Percentiles rank a stretch among this genome's conserved stretches.
Conservation (phyloP, 441 rosid species). For the Biscutella laevigata region DNA sequence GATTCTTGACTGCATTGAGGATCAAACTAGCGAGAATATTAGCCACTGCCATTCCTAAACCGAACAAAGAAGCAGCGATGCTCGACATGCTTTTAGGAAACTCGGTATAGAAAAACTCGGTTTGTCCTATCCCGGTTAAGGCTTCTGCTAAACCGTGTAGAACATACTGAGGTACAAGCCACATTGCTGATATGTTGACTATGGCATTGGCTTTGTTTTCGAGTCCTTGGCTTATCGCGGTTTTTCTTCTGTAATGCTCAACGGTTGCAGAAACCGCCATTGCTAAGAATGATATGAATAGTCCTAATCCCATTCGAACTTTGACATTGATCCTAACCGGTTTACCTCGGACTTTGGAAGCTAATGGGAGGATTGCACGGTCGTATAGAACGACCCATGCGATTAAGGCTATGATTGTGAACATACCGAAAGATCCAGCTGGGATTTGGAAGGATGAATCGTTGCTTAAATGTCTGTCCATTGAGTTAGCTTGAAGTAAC, state of each 20-base stretch:
- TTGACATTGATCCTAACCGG: slow-evolving; percentile 50
- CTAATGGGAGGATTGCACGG: slow-evolving; percentile 58
- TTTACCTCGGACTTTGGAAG: slow-evolving; percentile 55
- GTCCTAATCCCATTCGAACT: slow-evolving; percentile 75
- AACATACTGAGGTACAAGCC: slow-evolving; percentile 74
- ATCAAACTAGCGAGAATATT: slow-evolving; percentile 55
- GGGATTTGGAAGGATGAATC: slow-evolving; percentile 58
- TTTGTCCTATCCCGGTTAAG: slow-evolving; percentile 67
- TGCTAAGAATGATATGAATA: slow-evolving; percentile 46
- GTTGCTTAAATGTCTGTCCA: slow-evolving; percentile 53
- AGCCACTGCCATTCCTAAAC: slow-evolving; percentile 72
- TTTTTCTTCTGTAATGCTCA: slow-evolving; percentile 50
- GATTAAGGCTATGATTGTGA: slow-evolving; percentile 45
- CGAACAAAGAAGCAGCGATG: slow-evolving; percentile 53
- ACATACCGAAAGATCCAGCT: slow-evolving; percentile 61
- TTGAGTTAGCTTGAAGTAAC: slow-evolving; percentile 61
- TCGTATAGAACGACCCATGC: slow-evolving; percentile 65
- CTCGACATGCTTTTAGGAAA: slow-evolving; percentile 87
- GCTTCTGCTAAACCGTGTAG: slow-evolving; percentile 73
- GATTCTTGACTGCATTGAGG: slow-evolving; percentile 32
- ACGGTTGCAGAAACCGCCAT: slow-evolving; percentile 61
- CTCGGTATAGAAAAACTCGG: slow-evolving; percentile 76
- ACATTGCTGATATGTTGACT: slow-evolving; percentile 61
- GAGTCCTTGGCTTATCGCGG: slow-evolving; percentile 48
- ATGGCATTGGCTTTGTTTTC: slow-evolving; percentile 39